A percentile compares a stretch with the other conserved stretches of the same genome.
Evolutionary conservation across 163 green algal genomes (phyloP).

Genomic region (Coccomyxa subellipsoidea): DNA sequence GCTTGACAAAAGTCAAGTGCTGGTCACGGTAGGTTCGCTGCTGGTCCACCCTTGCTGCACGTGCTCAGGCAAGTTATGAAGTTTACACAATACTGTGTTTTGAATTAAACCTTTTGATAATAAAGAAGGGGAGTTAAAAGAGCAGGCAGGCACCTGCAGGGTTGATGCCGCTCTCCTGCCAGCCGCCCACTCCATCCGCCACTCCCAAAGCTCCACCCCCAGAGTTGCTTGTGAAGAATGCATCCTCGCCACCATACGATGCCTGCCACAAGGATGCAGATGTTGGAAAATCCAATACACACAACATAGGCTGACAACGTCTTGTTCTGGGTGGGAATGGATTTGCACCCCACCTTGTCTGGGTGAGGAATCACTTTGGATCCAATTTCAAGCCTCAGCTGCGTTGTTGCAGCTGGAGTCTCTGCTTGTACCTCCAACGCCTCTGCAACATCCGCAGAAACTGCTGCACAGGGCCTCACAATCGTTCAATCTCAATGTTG

Average conservation of each 20-base stretch:
- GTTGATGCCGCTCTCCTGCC: constrained; percentile 72
- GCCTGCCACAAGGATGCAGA: too few species aligned
- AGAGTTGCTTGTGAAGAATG: constrained; percentile 81
- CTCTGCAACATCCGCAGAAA: not conserved
- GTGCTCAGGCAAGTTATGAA: too few species aligned
- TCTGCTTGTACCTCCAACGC: not conserved
- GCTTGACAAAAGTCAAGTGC: too few species aligned
- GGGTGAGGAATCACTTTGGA: constrained; percentile 57
- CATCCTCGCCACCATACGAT: constrained; percentile 89
- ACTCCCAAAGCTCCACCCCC: constrained; percentile 76
- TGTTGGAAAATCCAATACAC: too few species aligned
- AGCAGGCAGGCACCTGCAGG: constrained; percentile 47
- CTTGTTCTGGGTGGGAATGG: too few species aligned
- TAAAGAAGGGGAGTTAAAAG: too few species aligned
- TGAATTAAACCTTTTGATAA: too few species aligned
- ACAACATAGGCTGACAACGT: too few species aligned
- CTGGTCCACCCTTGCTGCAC: too few species aligned
- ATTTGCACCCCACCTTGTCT: constrained; percentile 57
- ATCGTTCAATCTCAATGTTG: not conserved
- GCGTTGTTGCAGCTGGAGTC: not conserved
- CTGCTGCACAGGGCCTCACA: not conserved
- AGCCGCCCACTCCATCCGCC: constrained; percentile 96
- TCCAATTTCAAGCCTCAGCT: constrained; percentile 29
- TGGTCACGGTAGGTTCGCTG: too few species aligned
- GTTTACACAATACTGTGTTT: too few species aligned